Evolutionary conservation across 1,284 basidiomycete genomes (phyloP).

Genomic region (Wallemia mellicola): DNA sequence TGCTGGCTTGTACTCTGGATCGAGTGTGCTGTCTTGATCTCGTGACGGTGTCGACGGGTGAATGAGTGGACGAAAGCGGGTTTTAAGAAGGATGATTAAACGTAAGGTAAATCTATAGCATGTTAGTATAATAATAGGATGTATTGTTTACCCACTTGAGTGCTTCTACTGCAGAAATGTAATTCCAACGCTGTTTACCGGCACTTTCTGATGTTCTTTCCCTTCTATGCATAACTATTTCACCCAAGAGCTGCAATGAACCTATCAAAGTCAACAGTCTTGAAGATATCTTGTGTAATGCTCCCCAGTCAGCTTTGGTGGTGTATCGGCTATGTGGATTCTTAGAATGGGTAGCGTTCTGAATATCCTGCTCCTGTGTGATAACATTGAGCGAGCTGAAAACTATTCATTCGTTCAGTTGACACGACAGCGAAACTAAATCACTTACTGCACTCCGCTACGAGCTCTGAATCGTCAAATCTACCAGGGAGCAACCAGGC

Average conservation of each 20-base stretch:
- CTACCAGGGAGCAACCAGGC: conserved; percentile 84
- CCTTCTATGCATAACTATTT: conserved; percentile 52
- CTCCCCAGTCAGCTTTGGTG: conserved; percentile 7
- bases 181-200: conserved; percentile 27
- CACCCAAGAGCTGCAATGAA: conserved; percentile 47
- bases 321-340: conserved; percentile 20
- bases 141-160: no score
- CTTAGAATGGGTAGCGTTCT: conserved; percentile 52
- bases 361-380: conserved; percentile 26
- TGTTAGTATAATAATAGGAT: no score
- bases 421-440: no score
- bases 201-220: conserved; percentile 17
- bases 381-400: conserved; percentile 43
- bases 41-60: conserved; percentile 49
- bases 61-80: conserved; percentile 35
- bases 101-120: conserved; percentile 43
- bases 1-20: conserved; percentile 37
- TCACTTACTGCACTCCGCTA: conserved; percentile 58
- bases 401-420: no score
- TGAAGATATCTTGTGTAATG: conserved; percentile 40
- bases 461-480: conserved; percentile 85
- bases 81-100: conserved; percentile 34
- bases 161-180: conserved; percentile 37
- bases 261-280: conserved; percentile 39
- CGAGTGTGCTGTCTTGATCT: conserved; percentile 40